phyloP scores from a whole-genome alignment of 257 asterid genomes.

The Lithospermum erythrorhizon region DNA sequence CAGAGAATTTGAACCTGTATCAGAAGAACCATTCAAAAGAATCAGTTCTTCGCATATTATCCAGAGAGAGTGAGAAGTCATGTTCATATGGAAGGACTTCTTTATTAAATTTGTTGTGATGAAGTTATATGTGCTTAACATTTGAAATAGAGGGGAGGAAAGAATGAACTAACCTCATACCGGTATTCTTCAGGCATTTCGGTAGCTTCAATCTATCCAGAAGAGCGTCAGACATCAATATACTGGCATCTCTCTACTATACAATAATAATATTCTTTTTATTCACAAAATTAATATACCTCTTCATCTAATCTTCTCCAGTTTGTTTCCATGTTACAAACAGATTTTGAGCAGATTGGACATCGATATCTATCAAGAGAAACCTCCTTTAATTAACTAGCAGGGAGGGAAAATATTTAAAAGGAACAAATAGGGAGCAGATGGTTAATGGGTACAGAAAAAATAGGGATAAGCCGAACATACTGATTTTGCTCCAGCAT shows the following conservation, averaged over 20 bases:
- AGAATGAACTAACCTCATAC: conserved; percentile 47
- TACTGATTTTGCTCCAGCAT: conserved; percentile 67
- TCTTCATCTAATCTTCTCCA: conserved; percentile 76
- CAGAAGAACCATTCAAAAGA: not conserved
- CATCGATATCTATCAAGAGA: conserved; percentile 60
- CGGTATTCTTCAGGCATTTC: conserved; percentile 80
- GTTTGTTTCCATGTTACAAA: conserved; percentile 39
- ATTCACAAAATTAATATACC: conserved; percentile 28
- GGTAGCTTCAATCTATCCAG: conserved; percentile 59
- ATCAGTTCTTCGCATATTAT: not conserved
- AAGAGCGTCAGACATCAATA: conserved; percentile 13
- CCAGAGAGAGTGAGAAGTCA: not conserved
- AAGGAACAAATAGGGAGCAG: not conserved
- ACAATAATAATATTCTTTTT: conserved; percentile 2
- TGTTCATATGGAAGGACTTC: not conserved
- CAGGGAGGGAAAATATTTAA: not conserved
- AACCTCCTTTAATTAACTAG: not conserved
- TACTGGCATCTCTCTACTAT: not conserved
- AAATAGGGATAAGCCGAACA: conserved; percentile 11
- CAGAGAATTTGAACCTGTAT: conserved; percentile 65
- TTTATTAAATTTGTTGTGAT: not conserved
- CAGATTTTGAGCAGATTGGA: conserved; percentile 82
- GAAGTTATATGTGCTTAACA: not conserved
- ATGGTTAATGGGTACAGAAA: conserved; percentile 2
- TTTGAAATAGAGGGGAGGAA: conserved; percentile 4